phyloP scores from a whole-genome alignment of 2,329 filamentous ascomycete species.

The Cercospora sp. region DNA sequence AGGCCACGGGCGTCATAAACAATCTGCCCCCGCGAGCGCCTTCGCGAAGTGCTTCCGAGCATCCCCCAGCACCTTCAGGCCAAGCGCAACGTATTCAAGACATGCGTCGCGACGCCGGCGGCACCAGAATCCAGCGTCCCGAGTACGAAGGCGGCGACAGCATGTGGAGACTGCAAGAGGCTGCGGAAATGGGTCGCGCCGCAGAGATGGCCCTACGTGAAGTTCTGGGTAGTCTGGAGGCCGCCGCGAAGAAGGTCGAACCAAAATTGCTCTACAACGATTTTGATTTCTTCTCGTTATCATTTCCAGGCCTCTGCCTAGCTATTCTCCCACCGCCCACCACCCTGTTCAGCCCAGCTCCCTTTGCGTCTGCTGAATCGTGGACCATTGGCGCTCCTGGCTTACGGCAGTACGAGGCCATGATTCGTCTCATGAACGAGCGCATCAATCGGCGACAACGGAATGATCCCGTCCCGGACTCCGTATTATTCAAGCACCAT shows the following conservation, averaged over 20 bases:
- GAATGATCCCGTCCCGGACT: slow-evolving; percentile 44
- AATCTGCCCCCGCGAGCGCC: slow-evolving; percentile 55
- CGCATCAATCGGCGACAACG: slow-evolving; percentile 39
- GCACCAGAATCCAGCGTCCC: slow-evolving; percentile 31
- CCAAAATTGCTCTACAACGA: slow-evolving; percentile 57
- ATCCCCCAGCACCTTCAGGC: slow-evolving; percentile 18
- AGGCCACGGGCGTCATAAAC: slow-evolving; percentile 75
- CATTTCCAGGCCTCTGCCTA: slow-evolving; percentile 81
- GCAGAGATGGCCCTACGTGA: slow-evolving; percentile 83
- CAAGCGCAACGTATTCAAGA: slow-evolving; percentile 34
- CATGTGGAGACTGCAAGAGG: slow-evolving; percentile 53
- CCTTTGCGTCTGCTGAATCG: slow-evolving; percentile 73
- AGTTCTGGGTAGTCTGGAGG: slow-evolving; percentile 75
- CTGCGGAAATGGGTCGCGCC: slow-evolving; percentile 75
- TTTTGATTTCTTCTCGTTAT: slow-evolving; percentile 81
- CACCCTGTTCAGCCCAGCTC: slow-evolving; percentile 77
- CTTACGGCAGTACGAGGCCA: slow-evolving; percentile 69
- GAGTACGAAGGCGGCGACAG: slow-evolving; percentile 65
- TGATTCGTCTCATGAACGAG: slow-evolving; percentile 44
- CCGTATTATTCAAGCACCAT: slow-evolving; percentile 67
- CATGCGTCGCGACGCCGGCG: slow-evolving; percentile 33
- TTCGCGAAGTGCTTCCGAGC: slow-evolving; percentile 29
- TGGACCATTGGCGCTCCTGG: slow-evolving; percentile 80
- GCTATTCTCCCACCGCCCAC: slow-evolving; percentile 78
- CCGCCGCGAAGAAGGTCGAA: slow-evolving; percentile 65